Base-by-base conservation (phyloP, 2,329 filamentous ascomycete species). In the Biscogniauxia marginata region DNA sequence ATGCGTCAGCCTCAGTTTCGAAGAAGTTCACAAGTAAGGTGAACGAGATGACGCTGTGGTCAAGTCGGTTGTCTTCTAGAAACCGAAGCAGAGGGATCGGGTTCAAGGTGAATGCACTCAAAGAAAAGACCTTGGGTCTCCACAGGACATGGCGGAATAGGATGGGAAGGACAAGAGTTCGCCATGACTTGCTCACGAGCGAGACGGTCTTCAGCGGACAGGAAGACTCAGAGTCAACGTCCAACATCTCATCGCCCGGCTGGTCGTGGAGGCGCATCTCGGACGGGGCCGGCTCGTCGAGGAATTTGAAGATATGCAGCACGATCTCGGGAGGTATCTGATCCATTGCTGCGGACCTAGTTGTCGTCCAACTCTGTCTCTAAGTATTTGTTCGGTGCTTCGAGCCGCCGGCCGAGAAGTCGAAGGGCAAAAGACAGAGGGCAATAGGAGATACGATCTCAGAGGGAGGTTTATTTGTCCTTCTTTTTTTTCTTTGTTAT, bases 261-360 rank as follows among this genome's bases (percentile, higher is more conserved):
- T 79, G 77, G 51, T 83, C 74, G 54, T 79, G 75, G 20, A 86
- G 70, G 16, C 74, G 74, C 43, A 63, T 65, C 46, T 76, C 70
- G 0, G 84, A 84, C 11, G 80, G 79, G 8, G 82, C 76, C 2
- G 75, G 67, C 0, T 65, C 64, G 62, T 82, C 78, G 48, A 89
- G 74, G 63, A 78, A 79, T n/a, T 70, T 72, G 63, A 89, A 76
- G 61, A 89, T 80, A 3, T 82, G 75, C 52, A 79, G 69, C 20
- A 87, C 71, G 47, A 89, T 72, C 72, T 90, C 87, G 59, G 82
- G 83, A 2, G 86, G 87, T 19, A 89, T 76, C 22, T 64, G 53
- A 22, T 72, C 59, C 65, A 75, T 69, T 4, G 20, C 52, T 47
- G 11, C 30, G 30, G 13, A 30, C 2, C 3, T 30, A 16, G 4